Percentiles rank a stretch among this genome's conserved stretches.
Evolutionary conservation across 2,329 filamentous ascomycete genomes (phyloP).

Genomic region (Chalara sp.): DNA sequence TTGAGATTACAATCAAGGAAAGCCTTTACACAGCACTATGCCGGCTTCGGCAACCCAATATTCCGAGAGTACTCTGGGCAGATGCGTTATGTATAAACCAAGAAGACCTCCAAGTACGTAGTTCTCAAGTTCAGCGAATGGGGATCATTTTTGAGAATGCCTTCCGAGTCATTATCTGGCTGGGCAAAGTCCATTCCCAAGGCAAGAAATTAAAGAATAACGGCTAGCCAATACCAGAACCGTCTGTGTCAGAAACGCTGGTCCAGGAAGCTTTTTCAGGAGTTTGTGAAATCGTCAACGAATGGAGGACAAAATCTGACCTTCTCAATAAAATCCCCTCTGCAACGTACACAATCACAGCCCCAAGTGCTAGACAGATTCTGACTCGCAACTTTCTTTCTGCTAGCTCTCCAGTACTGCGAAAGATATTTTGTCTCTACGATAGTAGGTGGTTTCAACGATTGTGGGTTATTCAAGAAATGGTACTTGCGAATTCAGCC

Average conservation of each 20-base stretch:
- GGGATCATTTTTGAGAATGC: neutral
- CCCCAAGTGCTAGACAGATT: neutral
- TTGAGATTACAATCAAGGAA: neutral
- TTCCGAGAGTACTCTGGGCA: neutral
- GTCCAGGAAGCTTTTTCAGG: neutral
- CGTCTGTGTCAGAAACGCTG: too few relatives aligned
- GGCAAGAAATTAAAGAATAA: neutral
- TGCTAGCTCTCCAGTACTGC: neutral
- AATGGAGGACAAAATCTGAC: neutral
- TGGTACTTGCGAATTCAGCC: neutral
- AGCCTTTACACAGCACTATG: neutral
- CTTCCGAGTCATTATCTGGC: neutral
- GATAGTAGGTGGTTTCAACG: neutral
- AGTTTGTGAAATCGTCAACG: neutral
- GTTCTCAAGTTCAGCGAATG: neutral
- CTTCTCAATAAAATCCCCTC: neutral
- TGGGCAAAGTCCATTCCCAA: neutral
- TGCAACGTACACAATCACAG: neutral
- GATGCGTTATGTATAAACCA: neutral
- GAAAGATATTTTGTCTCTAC: neutral
- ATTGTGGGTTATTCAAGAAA: slow-evolving; percentile 4
- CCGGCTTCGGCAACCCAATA: neutral
- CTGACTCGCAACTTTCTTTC: neutral
- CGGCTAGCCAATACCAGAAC: neutral
- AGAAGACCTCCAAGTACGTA: neutral